Conservation (phyloP, 148 eudicot species). For the Limonium bicolor region DNA sequence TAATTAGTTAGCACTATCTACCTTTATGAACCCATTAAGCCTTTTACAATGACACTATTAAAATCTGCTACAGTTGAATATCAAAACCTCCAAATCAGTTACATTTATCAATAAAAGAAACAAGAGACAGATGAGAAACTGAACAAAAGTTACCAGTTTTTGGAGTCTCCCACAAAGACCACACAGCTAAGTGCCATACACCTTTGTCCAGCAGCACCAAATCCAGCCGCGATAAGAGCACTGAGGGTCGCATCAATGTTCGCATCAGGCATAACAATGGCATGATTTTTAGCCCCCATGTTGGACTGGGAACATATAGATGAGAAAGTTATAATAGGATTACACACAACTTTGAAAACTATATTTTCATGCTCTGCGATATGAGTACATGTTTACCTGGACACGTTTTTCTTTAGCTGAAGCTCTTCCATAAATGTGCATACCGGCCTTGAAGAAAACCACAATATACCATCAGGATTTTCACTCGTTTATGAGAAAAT, state of each 20-base stretch:
- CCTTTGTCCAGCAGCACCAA: slow-evolving; percentile 92
- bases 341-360: neutral
- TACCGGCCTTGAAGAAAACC: slow-evolving; percentile 69
- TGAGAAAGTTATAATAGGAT: slow-evolving; percentile 7
- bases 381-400: slow-evolving; percentile 73
- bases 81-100: too few species aligned
- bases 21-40: too few species aligned
- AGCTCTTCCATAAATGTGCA: slow-evolving; percentile 88
- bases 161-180: slow-evolving; percentile 70
- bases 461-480: too few species aligned
- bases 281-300: slow-evolving; percentile 92
- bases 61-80: too few species aligned
- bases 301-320: slow-evolving; percentile 33
- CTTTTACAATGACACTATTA: neutral
- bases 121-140: slow-evolving; percentile 2
- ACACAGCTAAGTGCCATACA: slow-evolving; percentile 84
- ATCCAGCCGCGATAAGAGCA: slow-evolving; percentile 80
- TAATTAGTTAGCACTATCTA: too few species aligned
- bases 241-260: slow-evolving; percentile 55
- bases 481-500: too few species aligned
- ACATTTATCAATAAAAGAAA: neutral
- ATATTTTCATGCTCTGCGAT: neutral
- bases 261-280: slow-evolving; percentile 82
- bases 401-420: slow-evolving; percentile 96
- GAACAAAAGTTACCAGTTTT: slow-evolving; percentile 28